A percentile compares a stretch with the other conserved stretches of the same genome.
phyloP scores from a whole-genome alignment of 2,329 filamentous ascomycete genomes.

The Akanthomyces uredinophilus region DNA sequence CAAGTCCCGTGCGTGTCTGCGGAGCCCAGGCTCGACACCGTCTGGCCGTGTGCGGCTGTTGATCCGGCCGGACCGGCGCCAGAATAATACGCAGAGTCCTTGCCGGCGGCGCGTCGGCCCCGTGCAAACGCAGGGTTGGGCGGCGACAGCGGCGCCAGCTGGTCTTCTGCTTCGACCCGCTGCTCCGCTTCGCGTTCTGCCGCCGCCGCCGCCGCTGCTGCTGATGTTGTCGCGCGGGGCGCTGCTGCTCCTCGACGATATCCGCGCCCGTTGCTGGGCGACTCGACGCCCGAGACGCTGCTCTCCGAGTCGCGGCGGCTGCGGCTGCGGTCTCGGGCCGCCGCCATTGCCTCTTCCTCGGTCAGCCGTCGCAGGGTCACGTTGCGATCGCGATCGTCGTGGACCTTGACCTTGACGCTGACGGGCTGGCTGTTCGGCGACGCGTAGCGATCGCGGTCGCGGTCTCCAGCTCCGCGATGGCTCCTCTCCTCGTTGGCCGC shows the following conservation, averaged over 20 bases:
- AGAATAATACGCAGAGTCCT: conserved; percentile 60
- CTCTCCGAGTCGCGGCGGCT: conserved; percentile 45
- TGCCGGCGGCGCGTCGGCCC: conserved; percentile 37
- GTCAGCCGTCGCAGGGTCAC: conserved; percentile 58
- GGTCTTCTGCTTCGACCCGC: conserved; percentile 33
- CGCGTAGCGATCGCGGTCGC: conserved; percentile 35
- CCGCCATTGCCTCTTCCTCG: conserved; percentile 51
- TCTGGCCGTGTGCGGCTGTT: conserved; percentile 32
- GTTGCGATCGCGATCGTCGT: conserved; percentile 55
- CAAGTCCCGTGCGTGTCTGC: conserved; percentile 48
- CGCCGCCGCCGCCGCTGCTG: too few relatives aligned
- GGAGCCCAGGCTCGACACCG: conserved; percentile 44
- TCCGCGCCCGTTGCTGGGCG: conserved; percentile 39
- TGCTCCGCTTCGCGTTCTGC: conserved; percentile 44
- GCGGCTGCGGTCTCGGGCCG: conserved; percentile 25
- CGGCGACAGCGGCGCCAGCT: conserved; percentile 45
- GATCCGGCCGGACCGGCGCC: conserved; percentile 39
- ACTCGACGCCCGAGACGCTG: conserved; percentile 53
- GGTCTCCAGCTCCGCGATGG: conserved; percentile 29
- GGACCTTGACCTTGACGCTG: conserved; percentile 55
- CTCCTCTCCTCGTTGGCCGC: conserved; percentile 43
- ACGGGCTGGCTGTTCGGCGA: conserved; percentile 43
- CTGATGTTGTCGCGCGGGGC: conserved; percentile 23
- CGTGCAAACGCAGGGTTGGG: conserved; percentile 54
- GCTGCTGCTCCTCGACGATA: conserved; percentile 49